Conservation (phyloP, 768 basidiomycete species). For the Dictyophora rubrovolvata region DNA sequence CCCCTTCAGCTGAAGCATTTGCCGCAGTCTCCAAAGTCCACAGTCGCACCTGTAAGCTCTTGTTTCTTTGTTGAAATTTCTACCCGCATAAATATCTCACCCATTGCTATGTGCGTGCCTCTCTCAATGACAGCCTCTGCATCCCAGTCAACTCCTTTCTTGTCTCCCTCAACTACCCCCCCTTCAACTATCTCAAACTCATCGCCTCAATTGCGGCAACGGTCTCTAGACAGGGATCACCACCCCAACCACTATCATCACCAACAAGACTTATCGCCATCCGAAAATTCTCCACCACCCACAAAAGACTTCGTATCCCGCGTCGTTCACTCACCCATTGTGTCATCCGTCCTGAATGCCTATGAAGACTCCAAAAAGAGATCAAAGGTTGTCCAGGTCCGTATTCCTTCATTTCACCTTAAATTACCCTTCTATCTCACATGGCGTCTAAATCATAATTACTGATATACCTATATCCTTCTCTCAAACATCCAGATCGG, state of each 20-base stretch:
- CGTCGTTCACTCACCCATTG: slow-evolving; percentile 60
- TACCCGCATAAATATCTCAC: background rate
- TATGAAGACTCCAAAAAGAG: slow-evolving; percentile 80
- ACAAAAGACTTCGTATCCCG: slow-evolving; percentile 37
- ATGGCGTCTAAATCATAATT: background rate
- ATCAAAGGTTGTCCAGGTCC: slow-evolving; percentile 77
- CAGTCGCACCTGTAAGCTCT: slow-evolving; percentile 5
- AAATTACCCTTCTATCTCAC: background rate
- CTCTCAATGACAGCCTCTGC: background rate
- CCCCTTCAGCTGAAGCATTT: slow-evolving; percentile 7
- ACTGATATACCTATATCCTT: no score
- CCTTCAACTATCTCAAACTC: slow-evolving; percentile 11
- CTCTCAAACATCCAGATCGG: slow-evolving; percentile 49
- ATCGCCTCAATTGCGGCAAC: slow-evolving; percentile 5
- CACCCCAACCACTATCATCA: background rate
- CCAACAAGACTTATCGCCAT: background rate
- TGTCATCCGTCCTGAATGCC: slow-evolving; percentile 58
- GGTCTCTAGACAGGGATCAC: background rate
- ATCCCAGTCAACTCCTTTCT: slow-evolving; percentile 12
- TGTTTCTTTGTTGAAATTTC: background rate
- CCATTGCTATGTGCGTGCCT: no score
- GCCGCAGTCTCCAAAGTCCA: slow-evolving; percentile 3
- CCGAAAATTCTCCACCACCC: slow-evolving; percentile 15
- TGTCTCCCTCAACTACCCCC: slow-evolving; percentile 13
- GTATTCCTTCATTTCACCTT: slow-evolving; percentile 12